Conservation (phyloP, 331 rosid genomes). For the Malus hybrid region DNA sequence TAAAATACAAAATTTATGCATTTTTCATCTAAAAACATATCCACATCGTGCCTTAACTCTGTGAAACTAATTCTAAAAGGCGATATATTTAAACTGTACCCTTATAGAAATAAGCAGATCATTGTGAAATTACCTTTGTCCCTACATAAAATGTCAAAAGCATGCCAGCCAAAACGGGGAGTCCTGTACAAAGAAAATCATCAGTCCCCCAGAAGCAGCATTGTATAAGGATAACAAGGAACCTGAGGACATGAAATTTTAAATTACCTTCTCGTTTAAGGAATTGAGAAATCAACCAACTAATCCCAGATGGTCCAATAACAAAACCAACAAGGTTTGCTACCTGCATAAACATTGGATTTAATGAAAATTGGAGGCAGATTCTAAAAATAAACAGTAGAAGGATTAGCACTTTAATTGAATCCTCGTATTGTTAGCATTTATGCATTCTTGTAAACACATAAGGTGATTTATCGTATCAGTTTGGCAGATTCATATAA, state of each 20-base stretch:
- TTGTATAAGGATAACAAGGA: neutral
- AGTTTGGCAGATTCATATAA: neutral
- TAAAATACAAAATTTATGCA: neutral
- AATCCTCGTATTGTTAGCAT: neutral
- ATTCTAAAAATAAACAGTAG: neutral
- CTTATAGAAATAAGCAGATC: neutral
- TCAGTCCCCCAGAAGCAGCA: neutral
- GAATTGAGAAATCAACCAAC: conserved; percentile 68
- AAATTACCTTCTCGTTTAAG: conserved; percentile 55
- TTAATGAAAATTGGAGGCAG: neutral
- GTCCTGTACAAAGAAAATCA: conserved; percentile 39
- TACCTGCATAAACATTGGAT: conserved; percentile 39
- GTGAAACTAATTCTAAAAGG: too few relatives aligned
- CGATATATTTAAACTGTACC: neutral
- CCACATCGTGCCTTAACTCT: too few relatives aligned
- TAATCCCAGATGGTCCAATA: conserved; percentile 68
- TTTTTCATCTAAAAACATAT: neutral
- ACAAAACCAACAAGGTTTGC: conserved; percentile 94
- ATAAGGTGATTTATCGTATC: neutral
- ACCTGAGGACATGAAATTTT: conserved; percentile 1
- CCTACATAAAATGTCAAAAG: conserved; percentile 70
- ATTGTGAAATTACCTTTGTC: conserved; percentile 54
- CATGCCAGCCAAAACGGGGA: conserved; percentile 72
- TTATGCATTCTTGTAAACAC: neutral
- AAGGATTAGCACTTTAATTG: neutral